Evolutionary conservation across 2,329 filamentous ascomycete genomes (phyloP).

Genomic region (Tolypocladium paradoxum): DNA sequence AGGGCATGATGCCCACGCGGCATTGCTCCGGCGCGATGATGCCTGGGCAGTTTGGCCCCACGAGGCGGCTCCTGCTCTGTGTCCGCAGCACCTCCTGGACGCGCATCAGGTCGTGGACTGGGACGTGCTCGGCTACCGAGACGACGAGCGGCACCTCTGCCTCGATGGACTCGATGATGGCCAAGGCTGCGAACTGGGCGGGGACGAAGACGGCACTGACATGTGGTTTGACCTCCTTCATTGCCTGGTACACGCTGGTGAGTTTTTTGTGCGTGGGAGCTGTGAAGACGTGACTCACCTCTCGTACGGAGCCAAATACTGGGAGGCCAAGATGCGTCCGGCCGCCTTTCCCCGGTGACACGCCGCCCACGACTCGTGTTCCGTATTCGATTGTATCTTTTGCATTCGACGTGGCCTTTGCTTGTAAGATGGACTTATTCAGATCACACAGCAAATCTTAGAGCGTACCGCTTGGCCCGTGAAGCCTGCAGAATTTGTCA

Average conservation of each 20-base stretch:
- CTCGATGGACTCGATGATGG: conserved; percentile 66
- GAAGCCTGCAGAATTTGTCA: conserved; percentile 17
- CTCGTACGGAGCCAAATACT: conserved; percentile 21
- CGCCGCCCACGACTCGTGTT: conserved; percentile 26
- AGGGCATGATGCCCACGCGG: conserved; percentile 30
- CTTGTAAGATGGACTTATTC: no score
- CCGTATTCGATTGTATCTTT: conserved; percentile 27
- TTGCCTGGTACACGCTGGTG: conserved; percentile 14
- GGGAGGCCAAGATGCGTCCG: conserved; percentile 21
- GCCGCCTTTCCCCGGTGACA: conserved; percentile 25
- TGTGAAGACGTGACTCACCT: conserved; percentile 11
- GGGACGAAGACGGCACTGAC: conserved; percentile 67
- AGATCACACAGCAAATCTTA: no score
- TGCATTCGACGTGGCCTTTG: conserved; percentile 25
- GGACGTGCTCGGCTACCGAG: conserved; percentile 71
- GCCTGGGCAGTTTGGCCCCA: conserved; percentile 73
- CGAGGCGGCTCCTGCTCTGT: conserved; percentile 60
- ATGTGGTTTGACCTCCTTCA: conserved; percentile 37
- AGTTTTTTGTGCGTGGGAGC: not conserved
- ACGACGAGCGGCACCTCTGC: conserved; percentile 70
- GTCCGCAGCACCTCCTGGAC: conserved; percentile 58
- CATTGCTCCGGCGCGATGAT: conserved; percentile 69
- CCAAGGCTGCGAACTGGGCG: conserved; percentile 52
- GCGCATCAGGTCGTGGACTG: conserved; percentile 65
- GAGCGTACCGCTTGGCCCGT: conserved; percentile 28